Percentiles rank a stretch among this genome's conserved stretches.
Conservation (phyloP, 2,329 filamentous ascomycete genomes). For the Ophiognomonia clavigignenti-juglandacearum region DNA sequence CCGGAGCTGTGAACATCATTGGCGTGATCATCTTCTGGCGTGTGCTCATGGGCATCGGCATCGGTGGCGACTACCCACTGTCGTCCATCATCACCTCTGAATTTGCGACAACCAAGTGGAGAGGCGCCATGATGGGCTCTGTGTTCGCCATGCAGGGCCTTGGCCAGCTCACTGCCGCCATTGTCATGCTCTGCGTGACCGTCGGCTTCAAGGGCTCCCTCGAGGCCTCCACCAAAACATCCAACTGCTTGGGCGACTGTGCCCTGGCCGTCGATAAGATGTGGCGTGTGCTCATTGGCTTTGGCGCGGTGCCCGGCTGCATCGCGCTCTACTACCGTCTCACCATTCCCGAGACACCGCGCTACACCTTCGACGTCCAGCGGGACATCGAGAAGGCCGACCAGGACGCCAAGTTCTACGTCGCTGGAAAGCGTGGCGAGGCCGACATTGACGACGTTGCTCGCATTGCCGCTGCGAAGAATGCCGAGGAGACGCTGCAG, state of each 20-base stretch:
- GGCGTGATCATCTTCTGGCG: conserved; percentile 76
- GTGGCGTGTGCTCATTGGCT: conserved; percentile 78
- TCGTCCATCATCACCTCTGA: conserved; percentile 82
- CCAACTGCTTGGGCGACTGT: conserved; percentile 59
- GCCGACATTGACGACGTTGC: conserved; percentile 62
- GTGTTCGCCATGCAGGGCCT: conserved; percentile 88
- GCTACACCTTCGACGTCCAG: conserved; percentile 80
- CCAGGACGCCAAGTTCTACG: conserved; percentile 71
- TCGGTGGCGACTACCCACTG: conserved; percentile 76
- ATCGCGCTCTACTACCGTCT: conserved; percentile 75
- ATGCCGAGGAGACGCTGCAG: conserved; percentile 49
- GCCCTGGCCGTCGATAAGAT: conserved; percentile 76
- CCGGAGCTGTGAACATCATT: conserved; percentile 50
- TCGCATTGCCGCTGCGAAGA: conserved; percentile 53
- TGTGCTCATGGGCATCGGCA: conserved; percentile 68
- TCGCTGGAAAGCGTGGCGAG: conserved; percentile 54
- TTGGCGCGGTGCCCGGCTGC: conserved; percentile 74
- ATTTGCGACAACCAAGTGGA: conserved; percentile 80
- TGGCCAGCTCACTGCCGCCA: conserved; percentile 70
- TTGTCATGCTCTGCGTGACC: conserved; percentile 72
- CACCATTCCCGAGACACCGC: conserved; percentile 82
- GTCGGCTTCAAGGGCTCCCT: conserved; percentile 65
- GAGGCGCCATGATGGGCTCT: conserved; percentile 81
- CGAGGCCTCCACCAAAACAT: conserved; percentile 41
- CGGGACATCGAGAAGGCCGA: conserved; percentile 70